Evolutionary conservation across 345 rosid species (phyloP), one percentile per base, ranked within the genome.

Genomic region (Ricinus communis): DNA sequence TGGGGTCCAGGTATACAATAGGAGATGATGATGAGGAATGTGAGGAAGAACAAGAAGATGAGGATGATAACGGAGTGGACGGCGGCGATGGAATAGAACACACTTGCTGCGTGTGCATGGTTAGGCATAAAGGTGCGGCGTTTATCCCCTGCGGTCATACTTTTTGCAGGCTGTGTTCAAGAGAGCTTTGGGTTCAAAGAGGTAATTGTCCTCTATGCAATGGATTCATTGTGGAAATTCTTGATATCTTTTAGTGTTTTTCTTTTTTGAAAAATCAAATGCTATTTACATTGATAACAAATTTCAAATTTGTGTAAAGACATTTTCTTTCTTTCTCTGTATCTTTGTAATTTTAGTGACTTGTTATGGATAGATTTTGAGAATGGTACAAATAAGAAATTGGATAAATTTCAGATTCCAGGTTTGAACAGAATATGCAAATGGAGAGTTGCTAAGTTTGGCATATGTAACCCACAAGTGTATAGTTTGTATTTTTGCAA

Each of bases 171-270:
- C 64, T 90, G 68, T 95, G 99, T 53, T 95, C 99, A 12, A 92
- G 91, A 80, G 99, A 95, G 88, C 96, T 92, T 14, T 77, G 84
- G 88, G 97, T 87, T 33, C 90, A 90, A 74, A 86, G 96, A 70
- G 97, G 97, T 7, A 87, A 84, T 68, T 95, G 99, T 71, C 99
- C 99, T 3, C 85, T 92, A 22, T 95, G 99, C 85, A 92, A 89
- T 31, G 84, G 81, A 14, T 88, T 80, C 77, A 91, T 95, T 38
- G 71, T 87, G 64, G 99, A 92, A 73, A 85, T 92, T 70, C 93
- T 95, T 56, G 97, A 90, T 65, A 90, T 95, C 62, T 95, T 95
- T 70, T 93, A 74, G 83, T 46, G 63, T 28, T 22, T n/a, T 31
- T 24, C 0, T 18, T 33, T 50, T 14, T 45, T 41, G 25, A 0